phyloP scores from a whole-genome alignment of 2,329 filamentous ascomycete genomes.

The Xylariaceae sp. region DNA sequence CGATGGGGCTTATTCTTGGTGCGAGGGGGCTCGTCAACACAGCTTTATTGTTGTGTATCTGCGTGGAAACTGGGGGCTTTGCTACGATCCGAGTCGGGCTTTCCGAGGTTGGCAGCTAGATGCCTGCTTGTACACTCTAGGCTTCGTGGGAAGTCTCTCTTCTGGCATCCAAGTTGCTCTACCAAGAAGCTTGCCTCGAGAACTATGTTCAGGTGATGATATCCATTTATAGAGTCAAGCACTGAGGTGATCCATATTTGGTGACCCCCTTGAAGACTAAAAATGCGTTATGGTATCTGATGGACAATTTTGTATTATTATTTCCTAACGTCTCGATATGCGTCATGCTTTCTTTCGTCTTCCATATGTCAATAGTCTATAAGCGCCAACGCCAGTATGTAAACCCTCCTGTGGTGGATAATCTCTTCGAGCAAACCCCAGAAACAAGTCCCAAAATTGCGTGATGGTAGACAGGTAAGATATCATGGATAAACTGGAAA shows the following conservation, averaged over 20 bases:
- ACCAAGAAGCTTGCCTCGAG: conserved; percentile 17
- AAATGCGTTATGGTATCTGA: conserved; percentile 50
- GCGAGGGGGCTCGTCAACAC: conserved; percentile 68
- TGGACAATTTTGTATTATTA: conserved; percentile 29
- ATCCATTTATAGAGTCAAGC: conserved; percentile 98
- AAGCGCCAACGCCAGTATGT: background rate
- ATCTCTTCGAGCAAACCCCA: conserved; percentile 5
- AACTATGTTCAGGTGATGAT: conserved; percentile 73
- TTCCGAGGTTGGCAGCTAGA: conserved; percentile 18
- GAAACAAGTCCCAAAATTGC: background rate
- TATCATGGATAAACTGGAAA: background rate
- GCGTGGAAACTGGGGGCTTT: background rate
- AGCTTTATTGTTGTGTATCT: conserved; percentile 39
- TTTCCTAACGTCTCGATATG: background rate
- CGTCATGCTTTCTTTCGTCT: background rate
- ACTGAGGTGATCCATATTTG: conserved; percentile 61
- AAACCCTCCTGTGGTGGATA: conserved; percentile 10
- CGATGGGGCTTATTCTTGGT: conserved; percentile 99
- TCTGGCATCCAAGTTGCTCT: conserved; percentile 14
- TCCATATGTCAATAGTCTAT: no score
- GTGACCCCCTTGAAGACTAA: conserved; percentile 44
- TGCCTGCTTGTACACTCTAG: conserved; percentile 34
- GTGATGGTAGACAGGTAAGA: background rate
- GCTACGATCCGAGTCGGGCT: background rate
- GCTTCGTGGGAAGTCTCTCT: conserved; percentile 31